Evolutionary conservation across 495 filamentous ascomycete genomes (phyloP).

Genomic region (Tuber aestivum): DNA sequence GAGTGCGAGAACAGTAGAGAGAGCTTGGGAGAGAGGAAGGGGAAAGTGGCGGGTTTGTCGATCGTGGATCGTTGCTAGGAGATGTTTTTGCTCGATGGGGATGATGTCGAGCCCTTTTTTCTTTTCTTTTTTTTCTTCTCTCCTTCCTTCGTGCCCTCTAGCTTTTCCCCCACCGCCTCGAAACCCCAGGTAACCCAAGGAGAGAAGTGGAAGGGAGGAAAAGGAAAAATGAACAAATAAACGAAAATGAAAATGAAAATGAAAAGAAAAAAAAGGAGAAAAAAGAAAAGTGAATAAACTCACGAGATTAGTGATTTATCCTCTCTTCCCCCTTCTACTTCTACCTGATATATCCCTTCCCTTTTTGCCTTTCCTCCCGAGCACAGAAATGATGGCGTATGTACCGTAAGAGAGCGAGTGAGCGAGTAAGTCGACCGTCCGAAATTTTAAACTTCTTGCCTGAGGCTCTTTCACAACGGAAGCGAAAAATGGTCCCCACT

Average conservation of each 20-base stretch:
- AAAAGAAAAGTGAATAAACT: neutral
- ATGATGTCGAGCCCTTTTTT: conserved; percentile 35
- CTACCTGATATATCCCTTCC: neutral
- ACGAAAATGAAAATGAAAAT: neutral
- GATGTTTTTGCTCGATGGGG: conserved; percentile 38
- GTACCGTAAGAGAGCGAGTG: neutral
- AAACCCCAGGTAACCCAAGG: conserved; percentile 30
- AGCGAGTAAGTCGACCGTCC: neutral
- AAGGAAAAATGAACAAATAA: conserved; percentile 1
- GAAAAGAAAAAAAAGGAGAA: too few species aligned
- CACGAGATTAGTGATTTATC: neutral
- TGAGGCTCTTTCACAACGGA: neutral
- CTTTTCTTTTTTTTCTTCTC: neutral
- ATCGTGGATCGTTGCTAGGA: conserved; percentile 35
- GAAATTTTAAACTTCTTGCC: conserved; percentile 3
- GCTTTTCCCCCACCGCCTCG: conserved; percentile 23
- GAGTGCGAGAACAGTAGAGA: neutral
- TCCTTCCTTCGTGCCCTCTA: neutral
- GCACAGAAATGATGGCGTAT: neutral
- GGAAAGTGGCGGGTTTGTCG: conserved; percentile 9
- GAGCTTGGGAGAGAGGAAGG: neutral
- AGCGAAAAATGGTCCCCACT: neutral
- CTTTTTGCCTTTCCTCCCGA: neutral
- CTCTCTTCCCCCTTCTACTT: conserved; percentile 1
- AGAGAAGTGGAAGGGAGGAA: conserved; percentile 16